A percentile compares a stretch with the other conserved stretches of the same genome.
phyloP scores from a whole-genome alignment of 225 moss, liverwort and hornwort species.

The Straminergon stramineum region DNA sequence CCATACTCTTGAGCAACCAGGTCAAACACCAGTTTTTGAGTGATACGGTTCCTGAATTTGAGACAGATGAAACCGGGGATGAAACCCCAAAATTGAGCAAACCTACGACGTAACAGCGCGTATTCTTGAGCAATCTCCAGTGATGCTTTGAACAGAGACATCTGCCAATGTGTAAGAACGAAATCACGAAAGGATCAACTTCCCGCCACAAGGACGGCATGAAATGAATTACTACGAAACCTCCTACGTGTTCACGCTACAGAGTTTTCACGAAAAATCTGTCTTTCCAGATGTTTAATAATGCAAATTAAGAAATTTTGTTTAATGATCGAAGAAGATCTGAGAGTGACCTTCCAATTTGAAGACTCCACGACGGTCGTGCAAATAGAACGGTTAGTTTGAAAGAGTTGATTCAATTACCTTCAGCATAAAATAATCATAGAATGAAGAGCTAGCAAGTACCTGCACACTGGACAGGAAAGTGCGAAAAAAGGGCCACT shows the following conservation, averaged over 20 bases:
- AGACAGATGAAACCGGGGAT: not conserved
- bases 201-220: not conserved
- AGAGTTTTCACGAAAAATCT: not conserved
- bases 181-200: not conserved
- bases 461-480: constrained; percentile 84
- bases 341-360: not conserved
- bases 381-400: not conserved
- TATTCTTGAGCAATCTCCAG: constrained; percentile 90
- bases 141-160: constrained; percentile 83
- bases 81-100: not conserved
- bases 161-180: constrained; percentile 24
- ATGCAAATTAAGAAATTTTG: not conserved
- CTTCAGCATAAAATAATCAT: not conserved
- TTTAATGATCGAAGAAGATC: not conserved
- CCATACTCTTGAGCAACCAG: constrained; percentile 57
- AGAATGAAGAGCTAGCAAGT: not conserved
- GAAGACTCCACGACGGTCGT: not conserved
- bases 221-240: not conserved
- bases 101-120: constrained; percentile 64
- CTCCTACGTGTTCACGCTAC: not conserved
- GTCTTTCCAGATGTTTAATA: not conserved
- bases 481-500: constrained; percentile 84
- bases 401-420: not conserved
- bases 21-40: constrained; percentile 66
- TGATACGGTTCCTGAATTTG: constrained; percentile 52